Percentiles rank a stretch among this genome's conserved stretches.
Conservation (phyloP, 257 asterid genomes). For the Nicotiana knightiana region DNA sequence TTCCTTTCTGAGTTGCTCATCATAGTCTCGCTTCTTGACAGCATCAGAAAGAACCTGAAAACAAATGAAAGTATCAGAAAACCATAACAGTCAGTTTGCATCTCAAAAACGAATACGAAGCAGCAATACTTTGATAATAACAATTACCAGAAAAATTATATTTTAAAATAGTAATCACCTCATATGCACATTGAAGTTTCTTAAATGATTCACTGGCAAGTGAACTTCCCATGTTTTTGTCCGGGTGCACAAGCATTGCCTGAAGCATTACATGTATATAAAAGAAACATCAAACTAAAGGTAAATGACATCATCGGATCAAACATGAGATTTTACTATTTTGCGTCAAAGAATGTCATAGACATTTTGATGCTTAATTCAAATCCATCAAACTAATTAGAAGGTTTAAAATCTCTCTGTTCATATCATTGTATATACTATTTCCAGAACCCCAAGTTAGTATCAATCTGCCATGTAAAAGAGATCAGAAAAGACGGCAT, state of each 20-base stretch:
- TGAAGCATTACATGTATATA: constrained; percentile 15
- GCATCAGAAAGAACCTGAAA: constrained; percentile 87
- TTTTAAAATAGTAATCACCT: constrained; percentile 38
- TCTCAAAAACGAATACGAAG: constrained; percentile 17
- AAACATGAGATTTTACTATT: neutral
- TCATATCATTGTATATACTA: neutral
- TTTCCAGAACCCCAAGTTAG: neutral
- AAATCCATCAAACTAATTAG: neutral
- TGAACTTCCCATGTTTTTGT: constrained; percentile 92
- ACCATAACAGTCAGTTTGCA: constrained; percentile 11
- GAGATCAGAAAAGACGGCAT: neutral
- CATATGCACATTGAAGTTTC: constrained; percentile 97
- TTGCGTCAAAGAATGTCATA: neutral
- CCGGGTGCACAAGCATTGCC: constrained; percentile 99
- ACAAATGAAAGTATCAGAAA: constrained; percentile 25
- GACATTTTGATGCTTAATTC: neutral
- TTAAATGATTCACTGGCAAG: constrained; percentile 94
- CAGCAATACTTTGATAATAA: neutral
- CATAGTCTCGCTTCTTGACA: constrained; percentile 91
- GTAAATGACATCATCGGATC: neutral
- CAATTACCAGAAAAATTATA: neutral
- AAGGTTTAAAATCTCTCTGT: neutral
- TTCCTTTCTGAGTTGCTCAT: constrained; percentile 86
- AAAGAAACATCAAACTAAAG: neutral
- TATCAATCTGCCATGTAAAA: neutral